Base-by-base conservation (phyloP, 1,139 yeast species). In the Protomyces lactucae-debilis region DNA sequence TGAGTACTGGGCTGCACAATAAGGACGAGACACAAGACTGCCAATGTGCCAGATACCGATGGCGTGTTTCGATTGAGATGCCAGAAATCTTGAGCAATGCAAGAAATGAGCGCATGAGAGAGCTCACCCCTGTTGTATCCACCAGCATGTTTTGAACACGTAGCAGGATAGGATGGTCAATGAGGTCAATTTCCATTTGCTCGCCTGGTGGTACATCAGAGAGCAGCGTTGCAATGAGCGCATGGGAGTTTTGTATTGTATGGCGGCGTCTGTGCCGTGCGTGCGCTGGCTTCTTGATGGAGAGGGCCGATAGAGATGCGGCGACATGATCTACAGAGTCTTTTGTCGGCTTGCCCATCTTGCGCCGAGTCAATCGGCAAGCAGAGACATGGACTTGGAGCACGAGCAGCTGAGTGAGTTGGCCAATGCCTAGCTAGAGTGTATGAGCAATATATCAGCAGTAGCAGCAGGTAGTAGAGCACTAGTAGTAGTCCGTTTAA, bases 201-300 rank as follows among this genome's bases (percentile, higher is more conserved):
- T 57, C 55, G 40, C 52, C 55, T 3, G 61, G 61, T 28, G 61
- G 14, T 1, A 56, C 18, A 14, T 56, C 54, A 25, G 48, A 28
- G 45, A 56, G 18, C 54, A 46, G 32, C 12, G 48, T n/a, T 18
- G 48, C 48, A 5, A 43, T 18, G 12, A 43, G 48, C 10, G 48
- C 23, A n/a, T 43, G 21, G 12, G 48, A 10, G 5, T 43, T n/a
- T 21, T n/a, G 48, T 43, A 43, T 18, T 5, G 48, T 16, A 18
- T 43, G 48, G 10, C 23, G 48, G 3, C 48, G 48, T 16, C 48
- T 16, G 25, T 43, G 48, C 12, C 48, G 25, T 21, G 48, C 25
- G 21, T 16, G 14, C 14, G 23, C 23, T 1, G 48, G 48, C 23
- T 43, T 43, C 21, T 43, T 18, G 12, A 43, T 43, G 6, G 48